Evolutionary conservation across 148 eudicot genomes (phyloP).

Genomic region (Fagopyrum esculentum): DNA sequence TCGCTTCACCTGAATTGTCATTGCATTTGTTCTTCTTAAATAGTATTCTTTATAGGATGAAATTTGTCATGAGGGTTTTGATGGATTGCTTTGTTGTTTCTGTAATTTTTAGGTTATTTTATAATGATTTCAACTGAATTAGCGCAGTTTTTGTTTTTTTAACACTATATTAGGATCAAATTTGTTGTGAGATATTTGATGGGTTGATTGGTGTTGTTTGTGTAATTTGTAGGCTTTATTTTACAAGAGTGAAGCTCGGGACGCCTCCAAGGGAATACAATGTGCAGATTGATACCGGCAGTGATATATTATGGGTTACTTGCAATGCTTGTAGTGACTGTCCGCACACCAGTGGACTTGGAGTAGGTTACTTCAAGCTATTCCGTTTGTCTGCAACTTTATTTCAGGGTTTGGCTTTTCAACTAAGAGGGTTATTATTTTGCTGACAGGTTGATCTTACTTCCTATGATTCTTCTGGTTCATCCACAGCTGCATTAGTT

Average conservation of each 20-base stretch:
- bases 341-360: slow-evolving; percentile 80
- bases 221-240: slow-evolving; percentile 56
- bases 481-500: slow-evolving; percentile 59
- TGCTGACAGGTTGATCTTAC: slow-evolving; percentile 67
- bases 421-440: slow-evolving; percentile 8
- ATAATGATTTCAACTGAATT: slow-evolving; percentile 18
- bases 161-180: not conserved
- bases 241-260: slow-evolving; percentile 77
- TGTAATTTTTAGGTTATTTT: slow-evolving; percentile 48
- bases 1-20: not conserved
- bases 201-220: slow-evolving; percentile 13
- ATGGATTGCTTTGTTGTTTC: slow-evolving; percentile 12
- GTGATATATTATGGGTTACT: slow-evolving; percentile 89
- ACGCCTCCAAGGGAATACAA: slow-evolving; percentile 93
- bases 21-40: not conserved
- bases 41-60: not conserved
- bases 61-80: not conserved
- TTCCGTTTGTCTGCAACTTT: not conserved
- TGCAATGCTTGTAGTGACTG: slow-evolving; percentile 79
- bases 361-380: slow-evolving; percentile 45
- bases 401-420: slow-evolving; percentile 6
- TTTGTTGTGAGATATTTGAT: not conserved
- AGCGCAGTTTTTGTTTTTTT: not conserved
- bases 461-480: slow-evolving; percentile 63
- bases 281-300: slow-evolving; percentile 98